Conservation (phyloP, 345 rosid species). For the Moringa oleifera region DNA sequence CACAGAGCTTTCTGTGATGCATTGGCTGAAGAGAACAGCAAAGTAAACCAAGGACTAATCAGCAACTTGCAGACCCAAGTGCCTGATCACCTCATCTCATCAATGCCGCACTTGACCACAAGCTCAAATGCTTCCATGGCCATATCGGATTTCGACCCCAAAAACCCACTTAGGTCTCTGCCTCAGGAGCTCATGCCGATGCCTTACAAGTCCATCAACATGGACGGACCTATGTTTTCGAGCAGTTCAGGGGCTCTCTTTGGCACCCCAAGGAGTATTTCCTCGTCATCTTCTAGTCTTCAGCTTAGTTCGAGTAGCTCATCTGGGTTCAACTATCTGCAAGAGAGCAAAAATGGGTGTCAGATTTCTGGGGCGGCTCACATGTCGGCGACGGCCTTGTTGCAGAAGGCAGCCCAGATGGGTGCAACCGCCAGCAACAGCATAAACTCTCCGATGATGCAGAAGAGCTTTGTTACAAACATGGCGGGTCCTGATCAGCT, state of each 20-base stretch:
- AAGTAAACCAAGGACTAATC: conserved; percentile 53
- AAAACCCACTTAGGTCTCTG: conserved; percentile 44
- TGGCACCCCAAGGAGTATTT: conserved; percentile 33
- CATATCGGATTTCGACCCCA: conserved; percentile 41
- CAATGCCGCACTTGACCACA: conserved; percentile 21
- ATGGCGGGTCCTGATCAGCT: conserved; percentile 45
- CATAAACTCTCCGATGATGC: conserved; percentile 66
- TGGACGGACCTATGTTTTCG: conserved; percentile 46
- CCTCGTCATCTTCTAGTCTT: conserved; percentile 46
- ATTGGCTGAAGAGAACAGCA: conserved; percentile 86
- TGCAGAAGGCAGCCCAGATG: conserved; percentile 71
- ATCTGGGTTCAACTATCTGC: conserved; percentile 39
- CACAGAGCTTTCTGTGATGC: conserved; percentile 99
- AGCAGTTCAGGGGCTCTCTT: conserved; percentile 44
- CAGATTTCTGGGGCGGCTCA: conserved; percentile 33
- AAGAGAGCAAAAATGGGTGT: conserved; percentile 34
- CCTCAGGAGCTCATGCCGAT: conserved; percentile 44
- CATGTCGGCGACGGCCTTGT: conserved; percentile 67
- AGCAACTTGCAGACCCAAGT: conserved; percentile 36
- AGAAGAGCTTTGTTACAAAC: conserved; percentile 44
- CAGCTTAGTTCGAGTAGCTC: conserved; percentile 52
- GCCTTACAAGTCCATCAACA: conserved; percentile 51
- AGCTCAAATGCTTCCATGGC: conserved; percentile 19
- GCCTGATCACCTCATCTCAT: conserved; percentile 34
- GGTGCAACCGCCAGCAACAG: conserved; percentile 61